phyloP scores from a whole-genome alignment of 1,139 yeast species.

The Blastobotrys petasosporus region DNA sequence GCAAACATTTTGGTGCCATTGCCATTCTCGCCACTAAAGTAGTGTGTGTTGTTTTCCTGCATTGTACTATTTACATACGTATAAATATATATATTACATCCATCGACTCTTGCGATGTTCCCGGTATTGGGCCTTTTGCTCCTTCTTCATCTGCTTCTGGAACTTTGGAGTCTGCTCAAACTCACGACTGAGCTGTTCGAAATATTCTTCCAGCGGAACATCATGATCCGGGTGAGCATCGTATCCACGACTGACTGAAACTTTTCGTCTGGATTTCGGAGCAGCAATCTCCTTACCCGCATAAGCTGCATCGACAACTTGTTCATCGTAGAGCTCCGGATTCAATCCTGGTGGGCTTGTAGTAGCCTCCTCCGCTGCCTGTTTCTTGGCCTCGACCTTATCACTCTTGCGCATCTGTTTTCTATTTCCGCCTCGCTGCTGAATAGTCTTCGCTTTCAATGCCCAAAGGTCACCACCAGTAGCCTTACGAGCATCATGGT shows the following conservation, averaged over 20 bases:
- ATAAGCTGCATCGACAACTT: not conserved
- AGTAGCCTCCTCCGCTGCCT: conserved; percentile 4
- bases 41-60: conserved; percentile 3
- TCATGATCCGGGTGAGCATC: conserved; percentile 1
- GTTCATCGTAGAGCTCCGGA: not conserved
- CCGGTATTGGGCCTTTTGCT: conserved; percentile 6
- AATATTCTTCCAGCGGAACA: conserved; percentile 18
- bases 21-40: conserved; percentile 36
- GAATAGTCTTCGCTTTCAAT: conserved; percentile 58
- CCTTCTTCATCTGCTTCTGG: conserved; percentile 7
- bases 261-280: not conserved
- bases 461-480: conserved; percentile 88
- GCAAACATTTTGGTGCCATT: conserved; percentile 38
- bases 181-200: conserved; percentile 19
- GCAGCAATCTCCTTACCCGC: not conserved
- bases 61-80: not conserved
- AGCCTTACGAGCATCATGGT: conserved; percentile 87
- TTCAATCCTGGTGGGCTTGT: no score
- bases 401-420: conserved; percentile 22
- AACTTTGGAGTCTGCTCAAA: conserved; percentile 8
- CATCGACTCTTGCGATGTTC: conserved; percentile 5
- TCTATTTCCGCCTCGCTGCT: conserved; percentile 24
- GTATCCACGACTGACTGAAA: not conserved
- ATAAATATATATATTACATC: not conserved
- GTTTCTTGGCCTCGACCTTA: conserved; percentile 10